Percentiles rank a stretch among this genome's conserved stretches.
Evolutionary conservation across 495 filamentous ascomycete species (phyloP).

Genomic region (Penicillium goetzii): DNA sequence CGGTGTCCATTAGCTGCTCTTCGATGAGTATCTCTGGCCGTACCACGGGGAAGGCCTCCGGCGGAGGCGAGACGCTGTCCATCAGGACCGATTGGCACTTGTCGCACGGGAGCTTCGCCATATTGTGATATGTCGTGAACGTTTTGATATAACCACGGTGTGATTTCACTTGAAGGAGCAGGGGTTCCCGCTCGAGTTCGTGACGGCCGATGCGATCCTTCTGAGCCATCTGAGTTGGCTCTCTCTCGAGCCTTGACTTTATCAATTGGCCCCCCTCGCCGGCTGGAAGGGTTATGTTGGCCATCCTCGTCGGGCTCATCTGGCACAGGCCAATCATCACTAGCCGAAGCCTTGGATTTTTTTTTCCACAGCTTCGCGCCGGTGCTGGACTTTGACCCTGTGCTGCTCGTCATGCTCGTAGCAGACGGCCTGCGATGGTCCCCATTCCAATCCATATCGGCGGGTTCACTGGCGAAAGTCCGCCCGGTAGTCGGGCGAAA

Average conservation of each 20-base stretch:
- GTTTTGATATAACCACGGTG: constrained; percentile 94
- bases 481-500: constrained; percentile 68
- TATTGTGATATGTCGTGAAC: constrained; percentile 79
- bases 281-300: constrained; percentile 16
- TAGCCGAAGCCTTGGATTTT: constrained; percentile 82
- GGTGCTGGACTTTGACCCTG: constrained; percentile 81
- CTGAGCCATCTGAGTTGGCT: constrained; percentile 71
- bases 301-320: constrained; percentile 63
- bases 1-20: constrained; percentile 74
- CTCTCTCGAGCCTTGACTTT: constrained; percentile 64
- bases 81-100: constrained; percentile 70
- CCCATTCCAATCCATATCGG: constrained; percentile 64
- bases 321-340: constrained; percentile 73
- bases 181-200: constrained; percentile 70
- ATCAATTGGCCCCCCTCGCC: constrained; percentile 54
- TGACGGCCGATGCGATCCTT: constrained; percentile 68
- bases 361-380: constrained; percentile 68
- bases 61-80: constrained; percentile 62
- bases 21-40: constrained; percentile 55
- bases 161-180: constrained; percentile 89
- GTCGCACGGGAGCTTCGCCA: constrained; percentile 80
- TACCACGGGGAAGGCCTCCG: constrained; percentile 34
- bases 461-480: constrained; percentile 67
- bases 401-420: constrained; percentile 87
- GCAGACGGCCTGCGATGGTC: constrained; percentile 87